A percentile compares a stretch with the other conserved stretches of the same genome.
phyloP scores from a whole-genome alignment of 352 stramenopile genomes.

The Globisporangium spiculum region DNA sequence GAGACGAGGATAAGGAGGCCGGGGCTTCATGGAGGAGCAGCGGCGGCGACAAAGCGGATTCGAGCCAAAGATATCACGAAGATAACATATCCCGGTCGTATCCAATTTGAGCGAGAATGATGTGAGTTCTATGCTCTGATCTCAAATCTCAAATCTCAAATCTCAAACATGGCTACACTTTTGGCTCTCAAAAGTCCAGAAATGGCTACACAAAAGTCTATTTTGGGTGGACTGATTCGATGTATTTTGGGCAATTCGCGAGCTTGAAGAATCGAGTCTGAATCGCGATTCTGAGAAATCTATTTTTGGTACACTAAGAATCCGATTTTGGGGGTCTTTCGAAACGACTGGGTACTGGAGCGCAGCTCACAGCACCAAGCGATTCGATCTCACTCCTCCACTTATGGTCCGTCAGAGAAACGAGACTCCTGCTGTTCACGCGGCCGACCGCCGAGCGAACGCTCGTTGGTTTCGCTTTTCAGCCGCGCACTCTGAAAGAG shows the following conservation, averaged over 20 bases:
- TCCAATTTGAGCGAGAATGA: background rate
- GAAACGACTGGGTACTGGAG: background rate
- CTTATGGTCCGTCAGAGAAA: background rate
- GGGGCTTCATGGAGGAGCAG: background rate
- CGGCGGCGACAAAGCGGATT: background rate
- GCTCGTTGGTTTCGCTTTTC: background rate
- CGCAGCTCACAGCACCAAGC: background rate
- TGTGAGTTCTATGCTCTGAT: background rate
- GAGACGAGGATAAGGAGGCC: background rate
- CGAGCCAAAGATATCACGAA: background rate
- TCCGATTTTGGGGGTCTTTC: background rate
- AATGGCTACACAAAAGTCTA: slow-evolving; percentile 1
- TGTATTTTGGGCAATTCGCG: background rate
- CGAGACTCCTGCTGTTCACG: background rate
- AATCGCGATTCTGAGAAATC: background rate
- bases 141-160: slow-evolving; percentile 1
- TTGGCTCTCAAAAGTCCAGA: background rate
- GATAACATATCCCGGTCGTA: background rate
- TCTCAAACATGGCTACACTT: slow-evolving; percentile 5
- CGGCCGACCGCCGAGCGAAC: background rate
- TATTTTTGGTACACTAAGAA: background rate
- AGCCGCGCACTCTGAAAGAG: background rate
- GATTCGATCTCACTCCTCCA: background rate
- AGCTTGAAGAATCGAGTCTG: background rate
- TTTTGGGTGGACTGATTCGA: background rate